Base-by-base conservation (phyloP, 1,284 basidiomycete species). In the Sutorius eximius region DNA sequence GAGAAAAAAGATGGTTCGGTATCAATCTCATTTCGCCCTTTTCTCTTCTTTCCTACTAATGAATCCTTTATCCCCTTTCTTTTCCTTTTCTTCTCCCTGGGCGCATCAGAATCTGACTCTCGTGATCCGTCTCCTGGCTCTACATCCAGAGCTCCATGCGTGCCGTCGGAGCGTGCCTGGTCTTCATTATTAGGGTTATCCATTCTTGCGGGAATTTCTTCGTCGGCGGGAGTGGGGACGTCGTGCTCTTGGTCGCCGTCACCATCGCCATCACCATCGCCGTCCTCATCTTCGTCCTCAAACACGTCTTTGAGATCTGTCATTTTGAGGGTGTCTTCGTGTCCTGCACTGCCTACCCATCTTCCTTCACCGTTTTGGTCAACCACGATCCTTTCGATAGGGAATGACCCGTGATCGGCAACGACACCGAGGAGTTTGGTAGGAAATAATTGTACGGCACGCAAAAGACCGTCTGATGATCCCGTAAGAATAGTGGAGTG, bases 321-420 rank as follows among this genome's bases (percentile, higher is more conserved):
- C 72, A 98, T 73, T 69, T 89, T 89, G 60, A 97, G 71, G 30
- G 85, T 78, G 58, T 95, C 91, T 60, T 96, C 94, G 66, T 98
- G 95, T 16, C 91, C 92, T n/a, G 88, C 90, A 68, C 92, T 95
- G n/a, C 86, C 95, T 16, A 96, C 81, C 89, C 93, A 95, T 71
- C 83, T 83, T 5, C 79, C 79, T 58, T 82, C 78, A 2, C 81
- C 76, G 55, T 75, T 78, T 55, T 70, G 68, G 53, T 78, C 81
- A 24, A 91, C 75, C 30, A 82, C 84, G 51, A 98, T 86, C 30
- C 93, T 81, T 72, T 97, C 95, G 45, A 98, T 86, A 3, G 95
- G 95, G 73, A 93, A 93, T 56, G 91, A 87, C 10, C 90, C 91
- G 64, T 97, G 93, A 63, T 95, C 91, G 13, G 90, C 90, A 40